These are phyloP conservation scores for Yamadazyma epiphylla DNA, from an alignment of 1,139 yeast genomes.

Conservation along the genomic window DNA sequence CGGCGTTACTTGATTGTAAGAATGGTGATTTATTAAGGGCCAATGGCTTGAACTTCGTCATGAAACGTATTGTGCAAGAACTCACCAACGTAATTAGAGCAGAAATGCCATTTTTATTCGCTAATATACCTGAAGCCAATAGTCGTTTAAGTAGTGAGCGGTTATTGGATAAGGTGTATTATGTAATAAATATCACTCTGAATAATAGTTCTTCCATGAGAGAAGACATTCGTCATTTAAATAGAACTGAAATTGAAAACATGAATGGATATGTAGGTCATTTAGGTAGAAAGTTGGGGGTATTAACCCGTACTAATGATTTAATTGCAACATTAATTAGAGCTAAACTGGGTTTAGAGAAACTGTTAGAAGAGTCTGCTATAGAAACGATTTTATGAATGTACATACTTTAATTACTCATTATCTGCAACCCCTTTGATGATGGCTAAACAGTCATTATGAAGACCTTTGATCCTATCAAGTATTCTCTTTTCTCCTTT, in stretches of 20 bases:
- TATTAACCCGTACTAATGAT: conserved; percentile 45
- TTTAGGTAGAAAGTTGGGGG: conserved; percentile 43
- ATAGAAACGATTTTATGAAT: conserved; percentile 3
- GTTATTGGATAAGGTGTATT: conserved; percentile 44
- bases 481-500: no score
- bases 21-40: conserved; percentile 65
- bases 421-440: no score
- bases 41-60: conserved; percentile 24
- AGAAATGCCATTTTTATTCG: conserved; percentile 30
- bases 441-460: no score
- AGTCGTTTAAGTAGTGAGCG: conserved; percentile 35
- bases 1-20: conserved; percentile 62
- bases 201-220: conserved; percentile 84
- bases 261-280: conserved; percentile 70
- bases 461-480: no score
- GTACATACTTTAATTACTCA: no score
- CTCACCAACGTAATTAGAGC: conserved; percentile 35
- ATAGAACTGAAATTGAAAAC: conserved; percentile 71
- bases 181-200: conserved; percentile 44
- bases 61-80: conserved; percentile 45
- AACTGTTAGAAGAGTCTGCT: conserved; percentile 23
- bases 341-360: conserved; percentile 34
- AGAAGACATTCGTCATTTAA: conserved; percentile 62
- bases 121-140: conserved; percentile 32
- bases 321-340: conserved; percentile 47